These are phyloP conservation scores for Verticillium zaregamsianum DNA, from an alignment of 2,329 filamentous ascomycete genomes.

Conservation along the genomic window DNA sequence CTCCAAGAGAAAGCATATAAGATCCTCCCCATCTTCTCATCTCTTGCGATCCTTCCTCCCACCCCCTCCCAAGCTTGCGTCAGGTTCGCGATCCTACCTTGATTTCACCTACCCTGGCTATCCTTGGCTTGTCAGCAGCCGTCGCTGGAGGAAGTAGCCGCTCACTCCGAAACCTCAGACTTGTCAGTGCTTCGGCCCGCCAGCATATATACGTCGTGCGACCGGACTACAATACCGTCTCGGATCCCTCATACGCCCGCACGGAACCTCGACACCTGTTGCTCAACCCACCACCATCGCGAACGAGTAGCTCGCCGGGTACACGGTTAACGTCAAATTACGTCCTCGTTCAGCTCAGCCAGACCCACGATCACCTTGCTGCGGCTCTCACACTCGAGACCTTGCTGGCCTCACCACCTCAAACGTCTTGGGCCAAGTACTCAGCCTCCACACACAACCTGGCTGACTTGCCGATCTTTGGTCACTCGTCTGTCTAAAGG, in stretches of 20 bases:
- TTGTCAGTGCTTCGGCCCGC: neutral
- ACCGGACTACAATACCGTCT: neutral
- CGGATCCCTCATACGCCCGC: neutral
- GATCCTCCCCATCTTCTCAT: neutral
- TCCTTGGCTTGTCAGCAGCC: neutral
- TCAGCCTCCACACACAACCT: neutral
- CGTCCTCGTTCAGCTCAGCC: neutral
- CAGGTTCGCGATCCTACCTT: neutral
- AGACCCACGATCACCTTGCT: neutral
- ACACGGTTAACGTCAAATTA: neutral
- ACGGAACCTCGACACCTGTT: neutral
- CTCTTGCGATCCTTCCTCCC: neutral
- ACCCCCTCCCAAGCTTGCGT: neutral
- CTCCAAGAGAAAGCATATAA: neutral
- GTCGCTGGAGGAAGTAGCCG: neutral
- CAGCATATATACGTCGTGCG: neutral
- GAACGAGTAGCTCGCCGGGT: neutral
- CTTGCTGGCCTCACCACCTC: neutral
- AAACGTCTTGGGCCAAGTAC: conserved; percentile 5
- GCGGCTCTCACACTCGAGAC: neutral
- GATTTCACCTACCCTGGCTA: neutral
- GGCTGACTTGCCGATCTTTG: neutral
- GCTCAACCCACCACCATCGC: neutral
- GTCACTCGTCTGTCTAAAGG: conserved; percentile 3
- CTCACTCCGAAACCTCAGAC: neutral